Base-by-base conservation (phyloP, 805 yeast genomes). In the Millerago galiae region DNA sequence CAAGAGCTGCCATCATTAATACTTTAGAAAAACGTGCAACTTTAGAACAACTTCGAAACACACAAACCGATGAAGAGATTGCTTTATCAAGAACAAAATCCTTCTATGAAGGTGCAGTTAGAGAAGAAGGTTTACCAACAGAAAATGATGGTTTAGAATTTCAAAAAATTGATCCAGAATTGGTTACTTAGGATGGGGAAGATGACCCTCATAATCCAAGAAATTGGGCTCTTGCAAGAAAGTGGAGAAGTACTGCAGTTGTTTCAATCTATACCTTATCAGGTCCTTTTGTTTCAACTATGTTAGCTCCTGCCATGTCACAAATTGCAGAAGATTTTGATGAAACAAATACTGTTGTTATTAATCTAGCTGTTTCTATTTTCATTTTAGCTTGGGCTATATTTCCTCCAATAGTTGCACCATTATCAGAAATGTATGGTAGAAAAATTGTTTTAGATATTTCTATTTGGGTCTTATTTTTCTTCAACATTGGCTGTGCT, bases 301-400 rank as follows among this genome's bases (percentile, higher is more conserved):
- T 81, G 56, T 60, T 75, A 14, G 74, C 85, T 1, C 85, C 86
- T 0, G 84, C 83, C 0, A 68, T 76, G 49, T 50, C 67, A 0
- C 65, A 65, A 8, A 77, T 81, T 32, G 56, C 76, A 5, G 59
- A 46, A 7, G 67, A 66, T 3, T 72, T 78, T 43, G 59, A 65
- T 38, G 70, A 75, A 34, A 58, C 66, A 4, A 60, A 66, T 34
- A 41, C 65, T 0, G 63, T 70, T 3, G 55, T 75, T 3, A 55
- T 68, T 17, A 59, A 77, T 2, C 60, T 77, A 50, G 65, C 70
- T 48, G 81, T 79, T 6, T 74, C 82, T 2, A 74, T 80, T 37
- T 77, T 75, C 67, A 66, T 80, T 16, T 58, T 80, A 38, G 81
- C 84, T 9, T 79, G 83, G 81, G 83, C 83, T 2, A 43, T 79